Percentiles rank a stretch among this genome's conserved stretches.
Conservation (phyloP, 2,329 filamentous ascomycete species). For the Microsporum ferrugineum region DNA sequence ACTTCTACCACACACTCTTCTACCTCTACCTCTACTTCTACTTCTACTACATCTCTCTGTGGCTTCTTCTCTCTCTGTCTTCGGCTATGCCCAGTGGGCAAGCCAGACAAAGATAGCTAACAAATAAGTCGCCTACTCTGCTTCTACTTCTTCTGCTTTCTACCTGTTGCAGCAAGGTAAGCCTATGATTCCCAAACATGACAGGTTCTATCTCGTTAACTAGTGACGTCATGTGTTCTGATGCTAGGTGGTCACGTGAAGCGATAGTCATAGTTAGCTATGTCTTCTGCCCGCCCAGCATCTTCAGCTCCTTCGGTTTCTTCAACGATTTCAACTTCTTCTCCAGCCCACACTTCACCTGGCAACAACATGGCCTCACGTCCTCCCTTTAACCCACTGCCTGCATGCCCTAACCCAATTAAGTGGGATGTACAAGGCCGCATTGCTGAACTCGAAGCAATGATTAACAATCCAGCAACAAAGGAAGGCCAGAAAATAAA, state of each 20-base stretch:
- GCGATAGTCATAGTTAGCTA: not conserved
- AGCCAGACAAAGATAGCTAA: too few relatives aligned
- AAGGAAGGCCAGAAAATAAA: conserved; percentile 10
- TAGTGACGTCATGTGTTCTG: not conserved
- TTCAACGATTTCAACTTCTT: not conserved
- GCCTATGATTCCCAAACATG: too few relatives aligned
- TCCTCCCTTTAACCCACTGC: not conserved
- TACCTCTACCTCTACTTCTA: not conserved
- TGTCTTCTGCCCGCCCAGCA: not conserved
- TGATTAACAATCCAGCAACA: conserved; percentile 9
- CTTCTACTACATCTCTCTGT: too few relatives aligned
- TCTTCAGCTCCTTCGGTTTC: not conserved
- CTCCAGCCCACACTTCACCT: not conserved
- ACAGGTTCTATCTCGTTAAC: too few relatives aligned
- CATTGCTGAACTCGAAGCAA: conserved; percentile 9
- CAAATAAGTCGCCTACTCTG: too few relatives aligned
- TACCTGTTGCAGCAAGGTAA: too few relatives aligned
- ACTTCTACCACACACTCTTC: not conserved
- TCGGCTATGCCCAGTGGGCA: too few relatives aligned
- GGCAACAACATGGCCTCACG: not conserved
- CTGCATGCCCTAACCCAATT: conserved; percentile 9
- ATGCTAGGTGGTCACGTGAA: not conserved
- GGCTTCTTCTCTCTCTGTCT: too few relatives aligned
- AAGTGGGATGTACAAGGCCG: conserved; percentile 7
- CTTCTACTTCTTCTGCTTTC: too few relatives aligned